These are phyloP conservation scores for Pichia ethanolica DNA, from an alignment of 805 yeast genomes.

Conservation along the genomic window DNA sequence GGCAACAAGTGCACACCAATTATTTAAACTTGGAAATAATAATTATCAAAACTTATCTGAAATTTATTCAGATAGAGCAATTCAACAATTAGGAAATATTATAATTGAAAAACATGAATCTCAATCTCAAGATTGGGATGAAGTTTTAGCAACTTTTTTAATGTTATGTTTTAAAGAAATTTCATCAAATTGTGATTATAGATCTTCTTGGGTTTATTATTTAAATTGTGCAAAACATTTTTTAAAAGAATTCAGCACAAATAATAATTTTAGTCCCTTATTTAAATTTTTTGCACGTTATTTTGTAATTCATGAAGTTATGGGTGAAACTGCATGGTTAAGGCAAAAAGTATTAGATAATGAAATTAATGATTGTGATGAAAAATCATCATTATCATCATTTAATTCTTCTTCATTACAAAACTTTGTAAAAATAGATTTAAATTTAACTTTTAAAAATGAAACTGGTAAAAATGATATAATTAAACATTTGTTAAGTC, in stretches of 20 bases:
- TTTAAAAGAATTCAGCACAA: conserved; percentile 22
- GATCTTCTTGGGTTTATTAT: conserved; percentile 32
- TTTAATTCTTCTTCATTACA: no score
- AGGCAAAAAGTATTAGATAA: conserved; percentile 12
- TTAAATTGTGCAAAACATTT: conserved; percentile 33
- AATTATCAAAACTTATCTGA: conserved; percentile 24
- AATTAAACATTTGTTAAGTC: not conserved
- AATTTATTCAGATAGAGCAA: conserved; percentile 23
- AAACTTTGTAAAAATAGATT: not conserved
- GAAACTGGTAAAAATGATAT: not conserved
- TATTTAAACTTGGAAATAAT: conserved; percentile 24
- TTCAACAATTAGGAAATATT: conserved; percentile 26
- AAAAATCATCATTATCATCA: not conserved
- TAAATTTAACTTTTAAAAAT: not conserved
- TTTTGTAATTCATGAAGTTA: conserved; percentile 35
- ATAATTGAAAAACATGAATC: conserved; percentile 22
- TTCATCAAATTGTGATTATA: conserved; percentile 32
- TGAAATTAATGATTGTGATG: not conserved
- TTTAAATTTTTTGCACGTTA: conserved; percentile 32
- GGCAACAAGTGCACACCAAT: conserved; percentile 32
- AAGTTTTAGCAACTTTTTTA: conserved; percentile 32
- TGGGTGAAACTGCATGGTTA: conserved; percentile 38
- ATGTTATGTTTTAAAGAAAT: conserved; percentile 36
- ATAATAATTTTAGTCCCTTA: conserved; percentile 26
- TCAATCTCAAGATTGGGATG: conserved; percentile 31